Evolutionary conservation across 345 rosid species (phyloP), one percentile per base, ranked within the genome.

Genomic region (Camelina hispida): DNA sequence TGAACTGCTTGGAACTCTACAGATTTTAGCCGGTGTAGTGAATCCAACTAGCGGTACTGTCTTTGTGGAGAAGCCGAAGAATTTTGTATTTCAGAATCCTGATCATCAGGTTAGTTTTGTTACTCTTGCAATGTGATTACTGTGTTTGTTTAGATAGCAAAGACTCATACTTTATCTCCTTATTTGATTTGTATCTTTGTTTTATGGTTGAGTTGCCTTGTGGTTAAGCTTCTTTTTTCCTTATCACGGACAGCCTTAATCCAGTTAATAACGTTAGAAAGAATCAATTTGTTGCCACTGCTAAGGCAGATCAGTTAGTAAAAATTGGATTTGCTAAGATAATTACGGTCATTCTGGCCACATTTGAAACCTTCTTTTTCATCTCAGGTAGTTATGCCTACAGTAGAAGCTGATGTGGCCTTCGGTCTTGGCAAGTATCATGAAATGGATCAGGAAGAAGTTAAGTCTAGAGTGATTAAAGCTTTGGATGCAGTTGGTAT

Each of bases 371-470:
- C 20, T 18, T 48, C 69, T 43, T 28, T 61, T 62, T 53, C 34
- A 35, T 65, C 54, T 57, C 93, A 91, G 97, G 97, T 91, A 59
- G 89, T 94, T 71, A 94, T 94, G 98, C 98, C 98, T 48, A 90
- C 96, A 8, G 96, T 94, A 9, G 96, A 94, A 85, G 89, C 93
- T 62, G 95, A 94, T 82, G 97, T 94, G 22, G 85, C 97, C 20
- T 90, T 94, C 84, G 98, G 96, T 82, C 93, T 89, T 25, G 97
- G 98, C 30, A 94, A 88, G 76, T 72, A 78, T 69, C 84, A 83
- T 54, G 80, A 80, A 66, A 77, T 89, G 77, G 68, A 83, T 60
- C 80, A 30, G 6, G 87, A 81, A 53, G 89, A 87, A 78, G 95
- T 90, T 43, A 87, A 84, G 75, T 69, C 82, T 60, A 85, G 85